phyloP scores from a whole-genome alignment of 164 flowering plant species.

The Berberis vulgaris region DNA sequence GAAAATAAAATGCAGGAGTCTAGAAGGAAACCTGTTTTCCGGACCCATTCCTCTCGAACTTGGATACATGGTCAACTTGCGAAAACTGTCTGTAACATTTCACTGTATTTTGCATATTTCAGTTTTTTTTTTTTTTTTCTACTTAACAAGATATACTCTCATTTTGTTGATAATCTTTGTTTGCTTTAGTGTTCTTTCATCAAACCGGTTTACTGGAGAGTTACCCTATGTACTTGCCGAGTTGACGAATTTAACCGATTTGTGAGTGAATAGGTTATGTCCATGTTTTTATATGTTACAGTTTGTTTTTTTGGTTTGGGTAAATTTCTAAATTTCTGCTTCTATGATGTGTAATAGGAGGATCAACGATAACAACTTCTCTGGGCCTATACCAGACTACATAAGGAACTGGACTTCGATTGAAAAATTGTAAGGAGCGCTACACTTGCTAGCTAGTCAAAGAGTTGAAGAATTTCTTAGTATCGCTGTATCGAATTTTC shows the following conservation, averaged over 20 bases:
- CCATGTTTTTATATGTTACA: background rate
- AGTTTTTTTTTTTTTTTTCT: background rate
- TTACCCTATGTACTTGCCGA: conserved; percentile 47
- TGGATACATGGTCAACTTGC: conserved; percentile 39
- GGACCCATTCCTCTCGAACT: conserved; percentile 52
- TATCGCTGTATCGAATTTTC: background rate
- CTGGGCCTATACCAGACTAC: conserved; percentile 49
- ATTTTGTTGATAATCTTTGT: background rate
- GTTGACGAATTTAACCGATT: conserved; percentile 42
- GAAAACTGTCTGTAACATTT: conserved; percentile 36
- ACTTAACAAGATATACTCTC: background rate
- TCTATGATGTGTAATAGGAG: conserved; percentile 24
- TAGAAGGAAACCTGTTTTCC: conserved; percentile 49
- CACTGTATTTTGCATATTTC: background rate
- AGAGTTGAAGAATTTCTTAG: background rate
- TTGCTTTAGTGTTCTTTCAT: conserved; percentile 37
- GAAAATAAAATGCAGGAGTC: conserved; percentile 23
- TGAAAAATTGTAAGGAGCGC: conserved; percentile 41
- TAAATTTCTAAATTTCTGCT: background rate
- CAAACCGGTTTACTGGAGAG: conserved; percentile 60
- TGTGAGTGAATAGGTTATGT: conserved; percentile 36
- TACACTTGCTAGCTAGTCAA: background rate
- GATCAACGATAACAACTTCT: conserved; percentile 38
- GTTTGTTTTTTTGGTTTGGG: background rate
- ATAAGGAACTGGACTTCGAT: conserved; percentile 40